Evolutionary conservation across 2,329 filamentous ascomycete species (phyloP), one percentile per base, ranked within the genome.

Genomic region (Tolypocladium endophyticum): DNA sequence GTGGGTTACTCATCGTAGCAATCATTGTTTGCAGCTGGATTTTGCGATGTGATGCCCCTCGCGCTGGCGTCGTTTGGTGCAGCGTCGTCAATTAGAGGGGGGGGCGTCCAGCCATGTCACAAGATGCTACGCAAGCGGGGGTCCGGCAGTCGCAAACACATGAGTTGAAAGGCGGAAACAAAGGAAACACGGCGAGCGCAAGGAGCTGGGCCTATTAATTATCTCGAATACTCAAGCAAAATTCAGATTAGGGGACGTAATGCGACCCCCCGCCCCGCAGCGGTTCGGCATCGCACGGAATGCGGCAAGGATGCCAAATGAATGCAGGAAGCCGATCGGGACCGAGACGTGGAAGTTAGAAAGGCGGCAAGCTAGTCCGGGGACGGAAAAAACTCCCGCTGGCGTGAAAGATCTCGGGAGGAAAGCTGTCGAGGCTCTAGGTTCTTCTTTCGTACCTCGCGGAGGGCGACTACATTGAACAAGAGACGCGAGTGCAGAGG

Each of bases 1-100:
- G 41, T 57, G 58, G 59, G 30, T 58, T 60, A 50, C 39, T 59
- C 57, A 59, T 60, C 5, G 57, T 60, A n/a, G 39, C 58, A 36
- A 63, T 47, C 63, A 64, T 62, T 18, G 30, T 59, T 7, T 45
- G 33, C 18, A 20, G 28, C 28, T 20, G 25, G n/a, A 8, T 30
- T 35, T 30, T 12, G 23, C 50, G 28, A 41, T 58, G 25, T 20
- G 33, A 54, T 43, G 28, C 28, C n/a, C 16, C 36, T 45, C 12
- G 9, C 9, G 30, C 30, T 23, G 30, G 50, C 14, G 18, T 12
- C 47, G 47, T 12, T 28, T n/a, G 20, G 50, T 23, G 50, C 11
- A 54, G 50, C 12, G 30, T 36, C 23, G 30, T 33, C 30, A 35
- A n/a, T 23, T 12, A 23, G 50, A 23, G 6, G 30, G 30, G 9